phyloP scores from a whole-genome alignment of 2,329 filamentous ascomycete species.

The Zymoseptoria ardabiliae region DNA sequence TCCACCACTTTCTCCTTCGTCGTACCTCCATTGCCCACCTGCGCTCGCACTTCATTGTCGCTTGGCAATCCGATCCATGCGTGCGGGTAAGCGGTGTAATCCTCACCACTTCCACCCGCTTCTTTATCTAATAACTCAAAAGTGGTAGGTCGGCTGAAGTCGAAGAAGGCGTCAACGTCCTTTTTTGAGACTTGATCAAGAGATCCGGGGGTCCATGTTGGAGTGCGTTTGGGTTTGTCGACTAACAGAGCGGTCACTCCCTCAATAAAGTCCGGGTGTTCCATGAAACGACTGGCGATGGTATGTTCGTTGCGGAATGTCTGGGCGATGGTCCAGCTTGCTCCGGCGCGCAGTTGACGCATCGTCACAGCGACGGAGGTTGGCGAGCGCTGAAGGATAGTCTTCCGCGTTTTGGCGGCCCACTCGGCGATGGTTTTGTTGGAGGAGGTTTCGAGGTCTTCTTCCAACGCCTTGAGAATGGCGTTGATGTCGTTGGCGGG shows the following conservation, averaged over 20 bases:
- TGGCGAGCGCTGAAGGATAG: conserved; percentile 71
- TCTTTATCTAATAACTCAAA: conserved; percentile 50
- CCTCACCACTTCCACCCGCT: conserved; percentile 33
- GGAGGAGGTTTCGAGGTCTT: conserved; percentile 35
- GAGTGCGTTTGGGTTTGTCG: conserved; percentile 56
- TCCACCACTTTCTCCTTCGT: conserved; percentile 33
- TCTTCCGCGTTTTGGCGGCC: conserved; percentile 70
- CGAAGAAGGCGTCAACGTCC: conserved; percentile 56
- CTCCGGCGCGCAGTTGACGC: conserved; percentile 70
- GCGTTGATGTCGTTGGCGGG: conserved; percentile 51
- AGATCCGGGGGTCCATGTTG: conserved; percentile 68
- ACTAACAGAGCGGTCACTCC: conserved; percentile 79
- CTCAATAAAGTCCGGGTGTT: conserved; percentile 80
- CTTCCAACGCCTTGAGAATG: conserved; percentile 61
- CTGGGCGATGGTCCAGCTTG: conserved; percentile 70
- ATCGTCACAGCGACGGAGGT: conserved; percentile 80
- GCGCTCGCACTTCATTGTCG: conserved; percentile 53
- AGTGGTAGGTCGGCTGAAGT: conserved; percentile 27
- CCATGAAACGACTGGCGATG: conserved; percentile 84
- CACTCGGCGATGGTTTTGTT: conserved; percentile 53
- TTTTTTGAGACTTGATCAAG: conserved; percentile 58
- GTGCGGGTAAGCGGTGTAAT: conserved; percentile 70
- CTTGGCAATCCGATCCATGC: conserved; percentile 62
- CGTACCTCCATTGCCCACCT: conserved; percentile 26
- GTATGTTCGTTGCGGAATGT: conserved; percentile 80